A percentile compares a stretch with the other conserved stretches of the same genome.
phyloP scores from a whole-genome alignment of 2,329 filamentous ascomycete species.

The Fusarium nurragi region DNA sequence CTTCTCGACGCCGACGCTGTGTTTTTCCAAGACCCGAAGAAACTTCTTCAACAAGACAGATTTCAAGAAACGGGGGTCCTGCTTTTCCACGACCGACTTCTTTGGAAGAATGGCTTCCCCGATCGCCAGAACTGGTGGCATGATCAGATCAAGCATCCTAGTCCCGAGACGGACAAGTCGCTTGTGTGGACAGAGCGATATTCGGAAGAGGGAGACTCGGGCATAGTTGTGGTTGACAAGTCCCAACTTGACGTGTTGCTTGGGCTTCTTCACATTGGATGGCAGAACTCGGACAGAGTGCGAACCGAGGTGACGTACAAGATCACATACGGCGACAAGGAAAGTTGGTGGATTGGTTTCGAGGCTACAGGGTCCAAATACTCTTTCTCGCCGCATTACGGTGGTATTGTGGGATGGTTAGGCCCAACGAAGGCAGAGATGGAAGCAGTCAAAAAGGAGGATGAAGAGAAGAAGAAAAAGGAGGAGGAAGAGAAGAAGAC shows the following conservation, averaged over 20 bases:
- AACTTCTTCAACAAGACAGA: constrained; percentile 45
- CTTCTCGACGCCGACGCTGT: constrained; percentile 54
- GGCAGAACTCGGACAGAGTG: constrained; percentile 55
- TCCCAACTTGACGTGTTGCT: constrained; percentile 49
- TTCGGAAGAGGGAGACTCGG: constrained; percentile 55
- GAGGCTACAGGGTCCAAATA: constrained; percentile 53
- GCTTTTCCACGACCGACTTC: constrained; percentile 55
- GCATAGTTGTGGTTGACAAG: constrained; percentile 55
- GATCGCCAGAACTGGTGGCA: constrained; percentile 53
- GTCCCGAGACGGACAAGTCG: constrained; percentile 47
- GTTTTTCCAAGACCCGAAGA: constrained; percentile 50
- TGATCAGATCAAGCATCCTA: constrained; percentile 50
- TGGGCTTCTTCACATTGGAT: constrained; percentile 54
- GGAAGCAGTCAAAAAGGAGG: not conserved
- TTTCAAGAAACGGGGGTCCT: constrained; percentile 49
- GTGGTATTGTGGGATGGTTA: constrained; percentile 52
- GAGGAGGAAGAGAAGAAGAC: not conserved
- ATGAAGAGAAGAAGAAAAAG: not conserved
- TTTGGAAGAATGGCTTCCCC: constrained; percentile 50
- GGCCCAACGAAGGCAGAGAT: not conserved
- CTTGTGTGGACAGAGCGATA: constrained; percentile 53
- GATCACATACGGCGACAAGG: constrained; percentile 57
- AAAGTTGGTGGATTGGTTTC: constrained; percentile 57
- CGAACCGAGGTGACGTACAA: constrained; percentile 54
- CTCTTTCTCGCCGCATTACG: constrained; percentile 54